phyloP scores from a whole-genome alignment of 352 stramenopile genomes.

The Peronospora tabacina region DNA sequence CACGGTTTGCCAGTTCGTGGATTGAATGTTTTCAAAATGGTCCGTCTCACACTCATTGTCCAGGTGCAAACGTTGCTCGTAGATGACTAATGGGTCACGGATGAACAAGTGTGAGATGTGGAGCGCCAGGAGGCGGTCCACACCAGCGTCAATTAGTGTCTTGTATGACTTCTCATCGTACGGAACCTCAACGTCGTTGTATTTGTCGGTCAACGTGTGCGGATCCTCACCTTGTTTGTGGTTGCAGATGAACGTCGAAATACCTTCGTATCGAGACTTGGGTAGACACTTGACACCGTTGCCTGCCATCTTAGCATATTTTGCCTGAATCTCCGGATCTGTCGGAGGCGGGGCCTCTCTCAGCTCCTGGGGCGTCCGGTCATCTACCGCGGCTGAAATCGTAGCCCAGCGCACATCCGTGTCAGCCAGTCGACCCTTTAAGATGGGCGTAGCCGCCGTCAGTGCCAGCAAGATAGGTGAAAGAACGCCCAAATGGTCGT shows the following conservation, averaged over 20 bases:
- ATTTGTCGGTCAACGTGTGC: constrained; percentile 69
- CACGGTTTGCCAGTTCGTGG: constrained; percentile 99
- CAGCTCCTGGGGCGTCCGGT: constrained; percentile 84
- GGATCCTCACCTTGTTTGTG: constrained; percentile 81
- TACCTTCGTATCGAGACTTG: constrained; percentile 92
- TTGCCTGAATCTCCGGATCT: constrained; percentile 43
- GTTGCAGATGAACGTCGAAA: constrained; percentile 88
- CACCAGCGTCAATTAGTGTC: constrained; percentile 83
- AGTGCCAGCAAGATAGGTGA: constrained; percentile 98
- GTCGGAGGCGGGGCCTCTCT: constrained; percentile 33
- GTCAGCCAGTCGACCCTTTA: constrained; percentile 90
- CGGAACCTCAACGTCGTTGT: constrained; percentile 93
- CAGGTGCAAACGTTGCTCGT: constrained; percentile 83
- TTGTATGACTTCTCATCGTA: constrained; percentile 93
- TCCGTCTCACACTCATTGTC: constrained; percentile 84
- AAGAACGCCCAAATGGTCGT: constrained; percentile 98
- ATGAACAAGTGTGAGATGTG: constrained; percentile 99
- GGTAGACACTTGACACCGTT: constrained; percentile 89
- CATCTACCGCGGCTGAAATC: constrained; percentile 96
- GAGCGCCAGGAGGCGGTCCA: constrained; percentile 93
- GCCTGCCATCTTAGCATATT: constrained; percentile 89
- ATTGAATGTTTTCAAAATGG: constrained; percentile 99
- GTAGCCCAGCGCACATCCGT: constrained; percentile 93
- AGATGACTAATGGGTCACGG: constrained; percentile 95
- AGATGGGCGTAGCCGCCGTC: constrained; percentile 96